phyloP scores from a whole-genome alignment of 2,329 filamentous ascomycete genomes.

The Colletotrichum camelliae region DNA sequence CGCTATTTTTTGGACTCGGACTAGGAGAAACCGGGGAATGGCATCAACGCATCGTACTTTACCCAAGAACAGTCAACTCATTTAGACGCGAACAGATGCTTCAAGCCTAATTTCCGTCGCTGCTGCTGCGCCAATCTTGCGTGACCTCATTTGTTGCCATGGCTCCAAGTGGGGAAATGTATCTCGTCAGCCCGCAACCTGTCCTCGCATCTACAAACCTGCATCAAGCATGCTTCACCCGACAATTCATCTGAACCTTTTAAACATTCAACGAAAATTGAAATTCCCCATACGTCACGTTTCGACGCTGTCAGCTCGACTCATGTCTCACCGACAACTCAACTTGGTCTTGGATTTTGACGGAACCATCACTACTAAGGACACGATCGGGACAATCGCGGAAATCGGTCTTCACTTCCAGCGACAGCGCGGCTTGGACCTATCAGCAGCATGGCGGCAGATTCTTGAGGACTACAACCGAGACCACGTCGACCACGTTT shows the following conservation, averaged over 20 bases:
- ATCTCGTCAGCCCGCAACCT: neutral
- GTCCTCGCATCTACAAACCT: neutral
- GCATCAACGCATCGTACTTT: neutral
- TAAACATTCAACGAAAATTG: neutral
- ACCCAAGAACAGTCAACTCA: neutral
- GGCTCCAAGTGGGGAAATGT: conserved; percentile 2
- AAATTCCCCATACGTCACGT: neutral
- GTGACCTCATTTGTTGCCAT: neutral
- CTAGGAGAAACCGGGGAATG: neutral
- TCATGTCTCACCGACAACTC: conserved; percentile 29
- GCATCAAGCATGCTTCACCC: neutral
- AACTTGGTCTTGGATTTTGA: conserved; percentile 64
- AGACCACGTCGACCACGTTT: conserved; percentile 44
- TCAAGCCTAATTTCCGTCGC: neutral
- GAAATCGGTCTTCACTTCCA: conserved; percentile 43
- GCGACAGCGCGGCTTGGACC: conserved; percentile 30
- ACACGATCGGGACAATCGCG: conserved; percentile 57
- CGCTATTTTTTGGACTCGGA: neutral
- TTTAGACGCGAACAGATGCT: neutral
- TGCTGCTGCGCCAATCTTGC: neutral
- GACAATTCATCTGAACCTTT: neutral
- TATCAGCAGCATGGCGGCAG: conserved; percentile 46
- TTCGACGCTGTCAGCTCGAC: neutral
- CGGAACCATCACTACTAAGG: conserved; percentile 60
- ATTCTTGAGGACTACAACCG: conserved; percentile 51